Evolutionary conservation across 139 green algal species (phyloP).

Genomic region (Chlorella sp.): DNA sequence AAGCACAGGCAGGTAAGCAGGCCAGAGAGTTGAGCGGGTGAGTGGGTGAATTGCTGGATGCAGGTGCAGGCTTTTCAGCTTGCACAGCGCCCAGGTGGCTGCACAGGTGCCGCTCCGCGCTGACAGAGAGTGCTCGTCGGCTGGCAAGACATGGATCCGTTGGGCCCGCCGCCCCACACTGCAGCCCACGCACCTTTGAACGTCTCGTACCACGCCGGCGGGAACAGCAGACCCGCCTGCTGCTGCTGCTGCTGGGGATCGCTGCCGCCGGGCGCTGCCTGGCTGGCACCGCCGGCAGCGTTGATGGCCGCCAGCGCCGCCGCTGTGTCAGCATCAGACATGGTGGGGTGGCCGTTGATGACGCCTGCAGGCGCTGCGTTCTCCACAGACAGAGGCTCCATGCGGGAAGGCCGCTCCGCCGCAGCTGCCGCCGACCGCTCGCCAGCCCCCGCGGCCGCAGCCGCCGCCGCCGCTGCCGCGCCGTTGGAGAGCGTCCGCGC

Average conservation of each 20-base stretch:
- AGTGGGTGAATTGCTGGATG: not conserved
- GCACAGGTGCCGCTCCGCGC: too few relatives aligned
- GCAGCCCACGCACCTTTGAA: slow-evolving; percentile 37
- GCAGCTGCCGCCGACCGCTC: not conserved
- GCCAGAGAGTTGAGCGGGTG: too few relatives aligned
- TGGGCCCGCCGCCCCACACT: too few relatives aligned
- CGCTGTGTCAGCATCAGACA: not conserved
- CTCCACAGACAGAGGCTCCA: not conserved
- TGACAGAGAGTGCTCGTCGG: too few relatives aligned
- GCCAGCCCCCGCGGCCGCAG: not conserved
- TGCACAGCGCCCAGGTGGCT: too few relatives aligned
- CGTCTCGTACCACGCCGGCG: slow-evolving; percentile 35
- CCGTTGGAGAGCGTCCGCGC: not conserved
- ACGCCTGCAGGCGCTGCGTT: not conserved
- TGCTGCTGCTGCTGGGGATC: not conserved
- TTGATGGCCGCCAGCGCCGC: slow-evolving; percentile 22
- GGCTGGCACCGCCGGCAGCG: not conserved
- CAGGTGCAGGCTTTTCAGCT: not conserved
- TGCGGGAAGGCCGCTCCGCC: not conserved
- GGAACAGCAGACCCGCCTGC: not conserved
- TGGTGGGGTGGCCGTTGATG: not conserved
- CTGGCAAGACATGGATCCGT: too few relatives aligned
- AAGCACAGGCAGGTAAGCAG: not conserved
- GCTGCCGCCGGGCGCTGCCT: not conserved
- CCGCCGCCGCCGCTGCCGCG: not conserved